These are phyloP conservation scores for Anisodus acutangulus DNA, from an alignment of 257 asterid species.

Conservation along the genomic window DNA sequence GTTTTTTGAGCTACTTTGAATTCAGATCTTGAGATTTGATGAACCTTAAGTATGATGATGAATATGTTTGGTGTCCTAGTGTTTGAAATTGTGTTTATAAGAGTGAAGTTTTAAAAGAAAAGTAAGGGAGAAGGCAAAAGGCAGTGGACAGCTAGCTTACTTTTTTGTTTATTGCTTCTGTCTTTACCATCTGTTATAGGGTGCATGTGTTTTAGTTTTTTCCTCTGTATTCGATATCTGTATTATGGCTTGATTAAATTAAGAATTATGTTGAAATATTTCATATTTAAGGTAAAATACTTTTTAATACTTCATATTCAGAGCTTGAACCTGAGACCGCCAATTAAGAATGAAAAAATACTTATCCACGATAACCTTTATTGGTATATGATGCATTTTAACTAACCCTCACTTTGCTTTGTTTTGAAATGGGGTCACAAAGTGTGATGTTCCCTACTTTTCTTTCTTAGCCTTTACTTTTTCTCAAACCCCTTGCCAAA, in stretches of 20 bases:
- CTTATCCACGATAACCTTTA: too few species aligned
- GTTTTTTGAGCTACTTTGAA: constrained; percentile 6
- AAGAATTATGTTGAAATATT: too few species aligned
- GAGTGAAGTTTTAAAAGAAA: neutral
- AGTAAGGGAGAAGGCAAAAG: neutral
- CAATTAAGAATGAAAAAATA: too few species aligned
- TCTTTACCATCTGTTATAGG: neutral
- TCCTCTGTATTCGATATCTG: too few species aligned
- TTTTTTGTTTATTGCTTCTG: neutral
- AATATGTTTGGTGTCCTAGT: neutral
- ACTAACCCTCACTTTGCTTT: constrained; percentile 2
- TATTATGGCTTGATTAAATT: too few species aligned
- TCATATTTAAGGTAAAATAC: too few species aligned
- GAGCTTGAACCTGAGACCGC: too few species aligned
- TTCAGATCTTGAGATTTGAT: constrained; percentile 36
- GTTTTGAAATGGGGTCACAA: constrained; percentile 23
- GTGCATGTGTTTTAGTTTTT: neutral
- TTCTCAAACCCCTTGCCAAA: neutral
- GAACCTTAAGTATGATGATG: neutral
- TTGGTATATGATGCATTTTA: neutral
- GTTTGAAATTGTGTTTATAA: neutral
- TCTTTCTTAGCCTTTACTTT: constrained; percentile 16
- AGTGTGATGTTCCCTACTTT: neutral
- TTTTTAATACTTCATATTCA: neutral
- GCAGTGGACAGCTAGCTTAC: neutral